phyloP scores from a whole-genome alignment of 352 stramenopile genomes.

The Aphanomyces cochlioides region DNA sequence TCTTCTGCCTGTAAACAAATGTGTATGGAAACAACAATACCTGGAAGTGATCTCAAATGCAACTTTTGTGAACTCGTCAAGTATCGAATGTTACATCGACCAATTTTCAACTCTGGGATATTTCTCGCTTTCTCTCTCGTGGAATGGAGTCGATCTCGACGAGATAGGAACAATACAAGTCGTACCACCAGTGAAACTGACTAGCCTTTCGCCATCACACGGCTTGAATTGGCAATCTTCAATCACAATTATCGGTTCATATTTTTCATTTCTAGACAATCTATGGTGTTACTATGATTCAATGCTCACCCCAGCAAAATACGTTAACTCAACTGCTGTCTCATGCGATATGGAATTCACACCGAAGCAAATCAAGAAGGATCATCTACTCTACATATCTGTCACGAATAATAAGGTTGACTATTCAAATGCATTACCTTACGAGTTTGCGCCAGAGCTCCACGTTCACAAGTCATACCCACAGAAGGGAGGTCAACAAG shows the following conservation, averaged over 20 bases:
- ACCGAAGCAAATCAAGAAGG: neutral
- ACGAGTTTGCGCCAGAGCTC: slow-evolving; percentile 12
- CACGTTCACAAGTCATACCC: neutral
- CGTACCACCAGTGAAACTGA: neutral
- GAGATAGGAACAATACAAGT: neutral
- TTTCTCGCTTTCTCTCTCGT: slow-evolving; percentile 12
- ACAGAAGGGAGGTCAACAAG: neutral
- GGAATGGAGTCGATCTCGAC: slow-evolving; percentile 9
- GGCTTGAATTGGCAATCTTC: slow-evolving; percentile 2
- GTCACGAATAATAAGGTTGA: slow-evolving; percentile 16
- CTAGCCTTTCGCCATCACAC: neutral
- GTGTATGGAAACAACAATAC: neutral
- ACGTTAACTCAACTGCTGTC: slow-evolving; percentile 21
- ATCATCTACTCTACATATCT: neutral
- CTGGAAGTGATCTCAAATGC: slow-evolving; percentile 1
- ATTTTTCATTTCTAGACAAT: neutral
- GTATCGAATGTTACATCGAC: slow-evolving; percentile 1
- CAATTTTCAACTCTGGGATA: neutral
- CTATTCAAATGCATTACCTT: slow-evolving; percentile 19
- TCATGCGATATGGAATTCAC: neutral
- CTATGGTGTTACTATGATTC: neutral
- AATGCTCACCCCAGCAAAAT: neutral
- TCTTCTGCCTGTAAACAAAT: neutral
- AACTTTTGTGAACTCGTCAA: slow-evolving; percentile 6
- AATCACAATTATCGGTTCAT: neutral